Evolutionary conservation across 1,284 basidiomycete species (phyloP), one percentile per base, ranked within the genome.

Genomic region (Puccinia triticina): DNA sequence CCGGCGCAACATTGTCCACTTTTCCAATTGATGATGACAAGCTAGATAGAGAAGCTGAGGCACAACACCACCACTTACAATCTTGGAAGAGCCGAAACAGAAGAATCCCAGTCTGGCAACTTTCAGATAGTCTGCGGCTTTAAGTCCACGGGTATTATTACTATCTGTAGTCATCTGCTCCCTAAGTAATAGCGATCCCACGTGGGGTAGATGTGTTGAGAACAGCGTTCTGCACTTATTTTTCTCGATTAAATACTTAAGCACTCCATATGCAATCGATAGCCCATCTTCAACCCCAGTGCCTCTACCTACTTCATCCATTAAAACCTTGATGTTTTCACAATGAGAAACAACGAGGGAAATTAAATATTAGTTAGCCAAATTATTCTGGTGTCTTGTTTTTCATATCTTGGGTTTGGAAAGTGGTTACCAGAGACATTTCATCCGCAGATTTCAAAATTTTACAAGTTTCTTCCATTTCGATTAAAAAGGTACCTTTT

Each of bases 261-360:
- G 89, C 0, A 95, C 92, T 0, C 94, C 93, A 86, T 94, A 98
- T 0, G 96, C 95, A 69, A 99, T 94, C 0, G 95, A 93, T 23
- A 98, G 88, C 4, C 97, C 96, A 84, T 98, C 95, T 82, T 92
- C 90, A 7, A 96, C 92, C 0, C 95, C 95, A 1, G 97, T 99
- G 29, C 96, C 96, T 84, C 96, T 89, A 1, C 96, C 96, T 26
- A 99, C 93, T 88, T 99, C 96, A 86, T 98, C 95, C 93, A 98
- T 96, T 84, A 98, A 95, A 26, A 97, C 93, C 93, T 94, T 82
- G 2, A 14, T 29, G 46, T 37, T 8, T 50, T 37, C 37, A 34
- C 37, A 37, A 69, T 71, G 2, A 55, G 26, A 46, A 55, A 34
- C 48, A 34, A 34, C 34, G 26, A 48, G 2, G 40, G 40, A 69